Conservation (phyloP, 345 rosid species). For the Punica granatum region DNA sequence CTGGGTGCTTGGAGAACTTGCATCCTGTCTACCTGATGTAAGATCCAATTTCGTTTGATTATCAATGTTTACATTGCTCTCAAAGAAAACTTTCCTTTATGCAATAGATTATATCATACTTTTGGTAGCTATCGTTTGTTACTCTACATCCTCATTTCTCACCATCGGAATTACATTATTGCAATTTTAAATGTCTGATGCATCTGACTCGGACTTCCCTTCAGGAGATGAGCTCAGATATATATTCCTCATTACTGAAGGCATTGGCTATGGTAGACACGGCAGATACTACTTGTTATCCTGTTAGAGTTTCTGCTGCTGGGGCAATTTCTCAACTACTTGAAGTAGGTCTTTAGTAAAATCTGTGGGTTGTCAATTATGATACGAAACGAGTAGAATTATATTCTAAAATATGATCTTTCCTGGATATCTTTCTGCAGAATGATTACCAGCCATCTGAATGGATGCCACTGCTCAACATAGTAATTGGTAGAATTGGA, state of each 20-base stretch:
- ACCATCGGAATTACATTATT: not conserved
- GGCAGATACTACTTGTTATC: slow-evolving; percentile 47
- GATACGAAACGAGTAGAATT: not conserved
- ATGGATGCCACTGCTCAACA: slow-evolving; percentile 74
- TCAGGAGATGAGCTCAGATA: slow-evolving; percentile 59
- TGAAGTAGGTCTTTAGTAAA: slow-evolving; percentile 39
- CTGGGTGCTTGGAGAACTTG: slow-evolving; percentile 86
- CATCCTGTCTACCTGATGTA: slow-evolving; percentile 68
- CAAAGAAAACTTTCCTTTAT: not conserved
- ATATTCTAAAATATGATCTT: not conserved
- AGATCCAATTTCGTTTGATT: slow-evolving; percentile 15
- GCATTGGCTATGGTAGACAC: slow-evolving; percentile 60
- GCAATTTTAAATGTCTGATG: not conserved
- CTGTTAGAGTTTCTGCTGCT: slow-evolving; percentile 78
- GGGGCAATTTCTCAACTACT: slow-evolving; percentile 65
- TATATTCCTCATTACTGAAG: slow-evolving; percentile 67
- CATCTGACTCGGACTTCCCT: slow-evolving; percentile 13
- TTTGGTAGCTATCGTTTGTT: not conserved
- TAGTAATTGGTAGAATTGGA: slow-evolving; percentile 56
- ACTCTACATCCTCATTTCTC: not conserved
- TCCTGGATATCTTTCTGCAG: slow-evolving; percentile 30
- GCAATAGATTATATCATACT: not conserved
- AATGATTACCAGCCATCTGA: slow-evolving; percentile 71
- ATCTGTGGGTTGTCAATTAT: slow-evolving; percentile 2
- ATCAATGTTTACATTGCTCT: slow-evolving; percentile 9